Evolutionary conservation across 2,329 filamentous ascomycete species (phyloP).

Genomic region (Diplodia seriata): DNA sequence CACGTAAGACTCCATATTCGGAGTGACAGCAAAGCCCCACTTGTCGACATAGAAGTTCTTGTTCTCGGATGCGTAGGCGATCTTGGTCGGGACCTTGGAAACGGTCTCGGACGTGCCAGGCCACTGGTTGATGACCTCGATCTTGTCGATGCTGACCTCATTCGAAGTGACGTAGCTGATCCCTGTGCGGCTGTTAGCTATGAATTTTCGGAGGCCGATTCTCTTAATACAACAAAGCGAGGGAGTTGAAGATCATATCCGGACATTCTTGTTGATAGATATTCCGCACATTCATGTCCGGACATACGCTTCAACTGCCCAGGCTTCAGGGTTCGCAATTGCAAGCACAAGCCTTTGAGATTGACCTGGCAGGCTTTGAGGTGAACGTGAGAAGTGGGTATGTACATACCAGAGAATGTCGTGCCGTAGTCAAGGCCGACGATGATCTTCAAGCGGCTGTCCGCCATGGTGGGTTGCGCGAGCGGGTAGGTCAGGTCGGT

Average conservation of each 20-base stretch:
- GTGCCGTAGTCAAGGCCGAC: not conserved
- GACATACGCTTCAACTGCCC: no score
- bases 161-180: conserved; percentile 30
- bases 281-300: no score
- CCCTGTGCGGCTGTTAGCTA: not conserved
- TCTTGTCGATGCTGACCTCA: conserved; percentile 18
- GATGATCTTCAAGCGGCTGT: not conserved
- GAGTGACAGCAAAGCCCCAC: conserved; percentile 32
- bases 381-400: no score
- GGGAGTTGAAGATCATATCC: not conserved
- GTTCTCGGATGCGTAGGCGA: conserved; percentile 33
- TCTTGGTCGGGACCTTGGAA: conserved; percentile 30
- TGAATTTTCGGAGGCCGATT: no score
- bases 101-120: conserved; percentile 5
- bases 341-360: no score
- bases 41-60: not conserved
- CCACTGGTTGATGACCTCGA: conserved; percentile 27
- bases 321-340: no score
- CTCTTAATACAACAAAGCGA: no score
- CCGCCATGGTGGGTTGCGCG: not conserved
- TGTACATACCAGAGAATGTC: not conserved
- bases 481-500: no score
- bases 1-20: conserved; percentile 33
- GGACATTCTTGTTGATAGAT: no score
- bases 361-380: no score